Evolutionary conservation across 2,329 filamentous ascomycete genomes (phyloP).

Genomic region (Fonsecaea nubica): DNA sequence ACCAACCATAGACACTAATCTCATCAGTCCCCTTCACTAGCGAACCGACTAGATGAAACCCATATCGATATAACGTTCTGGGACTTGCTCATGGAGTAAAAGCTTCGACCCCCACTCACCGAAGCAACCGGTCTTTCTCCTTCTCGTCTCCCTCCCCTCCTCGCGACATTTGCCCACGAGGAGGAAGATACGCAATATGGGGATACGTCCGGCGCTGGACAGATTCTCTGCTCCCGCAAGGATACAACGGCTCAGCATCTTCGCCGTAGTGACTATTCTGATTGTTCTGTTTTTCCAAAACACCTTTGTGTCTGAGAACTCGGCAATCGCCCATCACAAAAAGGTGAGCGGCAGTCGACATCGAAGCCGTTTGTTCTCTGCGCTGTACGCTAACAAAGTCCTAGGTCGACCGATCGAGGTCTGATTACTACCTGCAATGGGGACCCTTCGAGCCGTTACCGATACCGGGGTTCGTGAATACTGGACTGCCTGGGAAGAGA

Average conservation of each 20-base stretch:
- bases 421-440: conserved; percentile 35
- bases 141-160: conserved; percentile 15
- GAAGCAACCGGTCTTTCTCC: background rate
- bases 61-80: conserved; percentile 29
- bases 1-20: conserved; percentile 23
- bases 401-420: conserved; percentile 26
- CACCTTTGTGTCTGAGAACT: conserved; percentile 25
- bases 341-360: conserved; percentile 9
- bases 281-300: conserved; percentile 32
- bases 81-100: conserved; percentile 7
- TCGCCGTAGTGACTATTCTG: conserved; percentile 27
- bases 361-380: background rate
- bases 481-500: conserved; percentile 33
- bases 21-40: conserved; percentile 20
- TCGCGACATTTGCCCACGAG: conserved; percentile 3
- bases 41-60: conserved; percentile 4
- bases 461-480: conserved; percentile 34
- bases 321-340: conserved; percentile 21
- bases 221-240: conserved; percentile 32
- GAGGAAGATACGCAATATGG: conserved; percentile 30
- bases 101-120: conserved; percentile 9
- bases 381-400: conserved; percentile 8
- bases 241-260: conserved; percentile 30
- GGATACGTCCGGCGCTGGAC: conserved; percentile 26
- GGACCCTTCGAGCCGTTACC: conserved; percentile 34